Conservation (phyloP, 1,284 basidiomycete species). For the Chalciporus sp. region DNA sequence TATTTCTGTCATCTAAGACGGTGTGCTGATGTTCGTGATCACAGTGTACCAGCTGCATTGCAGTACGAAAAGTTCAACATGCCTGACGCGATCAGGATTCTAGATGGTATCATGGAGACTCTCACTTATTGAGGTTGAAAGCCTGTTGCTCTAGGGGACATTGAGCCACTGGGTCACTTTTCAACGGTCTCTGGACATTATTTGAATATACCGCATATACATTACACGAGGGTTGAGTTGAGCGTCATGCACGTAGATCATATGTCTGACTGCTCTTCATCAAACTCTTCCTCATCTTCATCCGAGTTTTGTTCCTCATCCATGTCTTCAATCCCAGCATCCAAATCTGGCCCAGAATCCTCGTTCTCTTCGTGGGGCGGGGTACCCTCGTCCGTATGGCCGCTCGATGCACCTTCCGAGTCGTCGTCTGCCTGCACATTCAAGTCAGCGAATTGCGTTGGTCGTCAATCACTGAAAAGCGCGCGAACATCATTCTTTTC, state of each 20-base stretch:
- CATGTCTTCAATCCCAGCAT: slow-evolving; percentile 72
- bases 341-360: slow-evolving; percentile 59
- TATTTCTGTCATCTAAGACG: not conserved
- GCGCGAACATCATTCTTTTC: slow-evolving; percentile 78
- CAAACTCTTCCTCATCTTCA: slow-evolving; percentile 31
- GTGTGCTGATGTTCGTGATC: slow-evolving; percentile 4
- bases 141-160: not conserved
- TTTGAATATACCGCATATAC: not conserved
- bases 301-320: slow-evolving; percentile 53
- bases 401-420: slow-evolving; percentile 37
- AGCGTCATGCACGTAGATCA: slow-evolving; percentile 5
- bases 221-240: not conserved
- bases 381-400: slow-evolving; percentile 43
- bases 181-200: not conserved
- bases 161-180: not conserved
- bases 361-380: slow-evolving; percentile 58
- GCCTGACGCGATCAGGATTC: slow-evolving; percentile 80
- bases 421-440: slow-evolving; percentile 47
- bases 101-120: slow-evolving; percentile 86
- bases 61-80: slow-evolving; percentile 91
- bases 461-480: not conserved
- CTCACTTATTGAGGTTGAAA: slow-evolving; percentile 64
- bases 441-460: not conserved
- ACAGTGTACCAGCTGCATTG: slow-evolving; percentile 77
- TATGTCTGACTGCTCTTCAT: slow-evolving; percentile 31